Evolutionary conservation across 441 rosid genomes (phyloP), one percentile per base, ranked within the genome.

Genomic region (Erodium texanum): DNA sequence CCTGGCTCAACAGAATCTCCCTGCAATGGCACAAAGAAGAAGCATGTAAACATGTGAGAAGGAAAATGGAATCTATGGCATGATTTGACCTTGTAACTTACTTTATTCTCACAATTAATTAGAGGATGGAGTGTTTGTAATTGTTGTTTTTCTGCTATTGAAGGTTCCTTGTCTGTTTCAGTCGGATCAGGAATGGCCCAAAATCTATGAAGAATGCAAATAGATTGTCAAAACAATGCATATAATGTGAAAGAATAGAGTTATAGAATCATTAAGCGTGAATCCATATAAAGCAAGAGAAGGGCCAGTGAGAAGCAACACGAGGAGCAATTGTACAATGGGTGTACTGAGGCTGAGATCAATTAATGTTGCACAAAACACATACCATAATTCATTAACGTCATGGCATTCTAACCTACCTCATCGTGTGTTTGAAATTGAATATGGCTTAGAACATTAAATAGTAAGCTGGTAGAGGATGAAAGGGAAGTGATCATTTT

Each of bases 51-150:
- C n/a, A 24, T 36, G 24, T 62, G 69, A 54, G 18, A 22, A n/a
- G 32, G n/a, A 59, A 36, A 66, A 67, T 24, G 24, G 65, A 69
- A 38, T 56, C 11, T 32, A 34, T 4, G 0, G 69, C 3, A 61
- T 41, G 67, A 36, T 38, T 61, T 48, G 64, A 41, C 54, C 32
- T 58, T 11, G 65, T 45, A 62, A 78, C 85, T 81, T 82, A 78
- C 96, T 94, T 90, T 87, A 66, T 76, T 83, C 68, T 86, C 82
- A 59, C 97, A 93, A 74, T 85, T 70, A 74, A 84, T 66, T 23
- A 70, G 68, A 24, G 89, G 89, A 74, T 80, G 85, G 71, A 83
- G 74, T 69, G 78, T 15, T 3, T 65, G 75, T 63, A 76, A 67
- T 70, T 77, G 82, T 68, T 71, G 80, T 54, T 78, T 78, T 67